Evolutionary conservation across 2,329 filamentous ascomycete genomes (phyloP), one percentile per base, ranked within the genome.

Genomic region (Microdochium nivale): DNA sequence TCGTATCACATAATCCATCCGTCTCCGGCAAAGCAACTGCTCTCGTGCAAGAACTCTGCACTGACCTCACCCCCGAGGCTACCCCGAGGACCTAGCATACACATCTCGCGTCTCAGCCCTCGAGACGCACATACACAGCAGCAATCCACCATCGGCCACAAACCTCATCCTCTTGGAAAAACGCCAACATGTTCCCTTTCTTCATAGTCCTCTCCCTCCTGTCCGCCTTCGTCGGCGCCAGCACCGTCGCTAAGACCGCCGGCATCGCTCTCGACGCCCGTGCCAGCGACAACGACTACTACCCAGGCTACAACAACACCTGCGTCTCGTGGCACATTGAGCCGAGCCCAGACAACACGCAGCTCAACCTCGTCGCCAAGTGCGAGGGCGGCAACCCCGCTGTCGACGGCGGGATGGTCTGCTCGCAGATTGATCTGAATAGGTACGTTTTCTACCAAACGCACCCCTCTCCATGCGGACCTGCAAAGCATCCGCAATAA

Each of bases 381-480:
- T 53, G 51, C 51, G 32, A 23, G 30, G 27, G 48, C 27, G 48
- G 21, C 16, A 16, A 48, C 21, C 44, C 46, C 11, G 48, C 23
- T 10, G 27, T 46, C 10, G 37, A 46, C 10, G 35, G 13, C 4
- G 47, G 47, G 21, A 25, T 49, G 13, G 37, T 49, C 10, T 53
- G 51, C 32, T 50, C 48, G 43, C 30, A 47, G 40, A 32, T 53
- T 10, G 48, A 50, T 40, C 23, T 53, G 23, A 49, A 53, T 11
- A 14, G 46, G 51, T 53, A 48, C n/a, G 49, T 50, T 14, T 13
- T 46, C 11, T n/a, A 1, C 11, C 30, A 8, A 24, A 4, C 25
- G 24, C 7, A 3, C 33, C 24, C 13, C 14, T 47, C 43, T 2
- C 27, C 8, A 25, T 40, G n/a, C n/a, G n/a, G n/a, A n/a, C n/a